phyloP scores from a whole-genome alignment of 2,329 filamentous ascomycete genomes.

The Amphichorda felina region DNA sequence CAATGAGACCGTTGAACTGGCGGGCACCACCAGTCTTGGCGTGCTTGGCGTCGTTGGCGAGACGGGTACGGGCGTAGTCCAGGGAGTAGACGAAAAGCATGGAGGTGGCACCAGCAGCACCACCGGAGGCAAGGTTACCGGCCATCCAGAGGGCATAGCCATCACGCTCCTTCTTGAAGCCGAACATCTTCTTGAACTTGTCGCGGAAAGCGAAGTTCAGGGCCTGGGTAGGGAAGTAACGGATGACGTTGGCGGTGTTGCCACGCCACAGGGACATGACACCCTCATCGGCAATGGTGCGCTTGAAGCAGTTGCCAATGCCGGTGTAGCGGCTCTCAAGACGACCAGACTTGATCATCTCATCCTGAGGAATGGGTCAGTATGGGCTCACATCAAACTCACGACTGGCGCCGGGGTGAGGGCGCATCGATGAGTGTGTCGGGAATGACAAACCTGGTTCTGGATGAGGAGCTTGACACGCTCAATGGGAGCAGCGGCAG shows the following conservation, averaged over 20 bases:
- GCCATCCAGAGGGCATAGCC: conserved; percentile 98
- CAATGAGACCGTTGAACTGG: conserved; percentile 99
- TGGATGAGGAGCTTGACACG: conserved; percentile 99
- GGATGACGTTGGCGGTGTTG: conserved; percentile 99
- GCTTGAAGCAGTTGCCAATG: conserved; percentile 90
- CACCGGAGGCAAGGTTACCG: conserved; percentile 99
- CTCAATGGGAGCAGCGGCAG: conserved; percentile 98
- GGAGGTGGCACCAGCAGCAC: conserved; percentile 99
- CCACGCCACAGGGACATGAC: conserved; percentile 94
- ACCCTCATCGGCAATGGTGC: conserved; percentile 86
- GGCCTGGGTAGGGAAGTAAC: conserved; percentile 99
- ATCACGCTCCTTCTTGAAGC: conserved; percentile 99
- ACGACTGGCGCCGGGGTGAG: background rate
- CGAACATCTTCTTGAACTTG: conserved; percentile 99
- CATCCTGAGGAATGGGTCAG: conserved; percentile 57
- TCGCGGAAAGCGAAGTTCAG: conserved; percentile 99
- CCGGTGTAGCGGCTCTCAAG: conserved; percentile 94
- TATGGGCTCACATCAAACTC: too few species aligned
- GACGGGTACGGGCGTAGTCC: conserved; percentile 99
- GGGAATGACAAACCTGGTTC: conserved; percentile 77
- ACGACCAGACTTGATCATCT: conserved; percentile 98
- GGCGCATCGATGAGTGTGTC: background rate
- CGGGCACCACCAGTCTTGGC: conserved; percentile 94
- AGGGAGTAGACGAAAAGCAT: conserved; percentile 99
- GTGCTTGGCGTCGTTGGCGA: conserved; percentile 99